Base-by-base conservation (phyloP, 352 stramenopile genomes). In the Phytopythium montanum region DNA sequence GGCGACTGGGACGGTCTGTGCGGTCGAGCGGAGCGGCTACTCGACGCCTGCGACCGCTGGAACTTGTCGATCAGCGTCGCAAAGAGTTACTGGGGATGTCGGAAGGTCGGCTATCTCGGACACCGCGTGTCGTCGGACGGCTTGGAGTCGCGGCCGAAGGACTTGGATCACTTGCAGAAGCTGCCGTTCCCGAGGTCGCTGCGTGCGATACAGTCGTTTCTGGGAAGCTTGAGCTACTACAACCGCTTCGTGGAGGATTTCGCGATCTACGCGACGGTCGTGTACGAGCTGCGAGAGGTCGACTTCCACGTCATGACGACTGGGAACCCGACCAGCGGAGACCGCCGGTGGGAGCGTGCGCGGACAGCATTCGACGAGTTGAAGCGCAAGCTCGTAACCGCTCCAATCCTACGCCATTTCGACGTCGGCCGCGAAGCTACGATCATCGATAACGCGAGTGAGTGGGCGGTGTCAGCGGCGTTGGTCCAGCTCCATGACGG, bases 211-310 rank as follows among this genome's bases (percentile, higher is more conserved):
- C 56, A 61, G 31, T 49, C 31, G 14, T 70, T 70, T 38, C 36
- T 70, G 1, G 58, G 64, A 5, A 60, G 49, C 13, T 33, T 71
- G 16, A 71, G 61, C 38, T 68, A 71, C 49, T 66, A 64, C 48
- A 31, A 45, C 36, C 23, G 48, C 2, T 63, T 66, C 55, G 60
- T 66, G 12, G 64, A 48, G 8, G 56, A 67, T 28, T 71, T 61
- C 23, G 60, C 64, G 2, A 33, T 67, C 0, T 71, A 71, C 33
- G 64, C 64, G 12, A 19, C 60, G 0, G 6, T 19, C 16, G 18
- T 68, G 39, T 62, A 71, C n/a, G 44, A 45, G 14, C 39, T 61
- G n/a, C n/a, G n/a, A n/a, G n/a, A n/a, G n/a, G n/a, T n/a, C n/a
- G n/a, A n/a, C n/a, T n/a, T n/a, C n/a, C n/a, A n/a, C n/a, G n/a